Base-by-base conservation (phyloP, 768 basidiomycete genomes). In the Suillus paluster region DNA sequence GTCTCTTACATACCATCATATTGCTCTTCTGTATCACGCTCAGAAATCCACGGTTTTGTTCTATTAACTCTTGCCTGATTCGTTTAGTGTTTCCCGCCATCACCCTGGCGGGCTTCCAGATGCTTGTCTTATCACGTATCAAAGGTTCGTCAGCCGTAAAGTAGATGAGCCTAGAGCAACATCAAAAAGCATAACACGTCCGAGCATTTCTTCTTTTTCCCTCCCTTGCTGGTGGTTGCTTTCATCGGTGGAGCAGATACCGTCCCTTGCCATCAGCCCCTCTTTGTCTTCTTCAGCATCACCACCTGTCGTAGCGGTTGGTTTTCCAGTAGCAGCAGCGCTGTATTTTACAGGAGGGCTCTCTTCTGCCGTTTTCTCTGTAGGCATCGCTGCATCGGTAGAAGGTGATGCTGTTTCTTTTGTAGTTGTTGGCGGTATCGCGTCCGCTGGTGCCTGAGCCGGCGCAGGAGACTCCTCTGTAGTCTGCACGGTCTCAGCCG, bases 121-220 rank as follows among this genome's bases (percentile, higher is more conserved):
- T n/a, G n/a, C 3, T 6, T 30, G 30, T 30, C 30, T 30, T 6
- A 7, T 46, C 23, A 6, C 14, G 34, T 54, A 54, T 38, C 34
- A 54, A 34, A 38, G 23, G 36, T 25, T 23, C 15, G 36, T 17
- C 21, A 54, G 53, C n/a, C n/a, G n/a, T 54, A 54, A 38, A 54
- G 53, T 54, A 54, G 21, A 54, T 23, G 21, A 54, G n/a, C n/a
- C n/a, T n/a, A 36, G 34, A 54, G 21, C 34, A 36, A 25, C 38
- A 54, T 38, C 53, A 10, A 15, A 36, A 53, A 34, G 8, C 3
- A 17, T 36, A 23, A 11, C 12, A 52, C 33, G 34, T 21, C 36
- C 30, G 56, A 53, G 55, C 49, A 50, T 49, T 68, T 69, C 57
- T 65, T 65, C 42, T 60, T 63, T 6, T 52, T 54, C 30, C 36